Evolutionary conservation across 306 rosid species (phyloP), one percentile per base, ranked within the genome.

Genomic region (Sechiopsis laciniata): DNA sequence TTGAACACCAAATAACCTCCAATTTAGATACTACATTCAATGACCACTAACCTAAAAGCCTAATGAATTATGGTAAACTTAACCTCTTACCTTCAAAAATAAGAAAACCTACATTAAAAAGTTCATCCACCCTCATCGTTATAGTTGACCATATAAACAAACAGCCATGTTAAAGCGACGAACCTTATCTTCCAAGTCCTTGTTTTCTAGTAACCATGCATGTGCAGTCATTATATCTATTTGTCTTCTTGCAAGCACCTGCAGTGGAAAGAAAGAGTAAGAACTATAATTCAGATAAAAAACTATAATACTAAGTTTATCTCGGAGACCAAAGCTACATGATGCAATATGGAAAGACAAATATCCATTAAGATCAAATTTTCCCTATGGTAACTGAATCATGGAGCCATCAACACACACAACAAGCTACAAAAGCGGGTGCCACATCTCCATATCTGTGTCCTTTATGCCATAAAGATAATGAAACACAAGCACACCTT

Each of bases 171-270:
- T 56, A 24, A 56, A 73, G 76, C 13, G 20, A 76, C 85, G 54
- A 79, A 94, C 99, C 99, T 89, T 89, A 79, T 89, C 92, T 76
- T 87, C 90, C 42, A 91, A 82, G 85, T 85, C 97, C 87, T 78
- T 81, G 71, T 83, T 88, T 83, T 78, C 88, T 10, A 65, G 67
- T 20, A 94, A 80, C 99, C 99, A 94, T 67, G 97, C 97, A 6
- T 78, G 82, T 69, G 92, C 85, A 37, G 96, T 91, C 76, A 79
- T 60, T 78, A 80, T 68, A 80, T 91, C 97, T 59, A 91, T 78
- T 45, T 91, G 99, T 80, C 92, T 85, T 84, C 87, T 85, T 22
- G 95, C 86, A 84, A 91, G 89, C 42, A 94, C 89, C 99, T 94
- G 89, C 26, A 69, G 40, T 69, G 51, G 75, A 82, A 42, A 63